These are phyloP conservation scores for Salix suchowensis DNA, from an alignment of 345 rosid species.

Conservation along the genomic window DNA sequence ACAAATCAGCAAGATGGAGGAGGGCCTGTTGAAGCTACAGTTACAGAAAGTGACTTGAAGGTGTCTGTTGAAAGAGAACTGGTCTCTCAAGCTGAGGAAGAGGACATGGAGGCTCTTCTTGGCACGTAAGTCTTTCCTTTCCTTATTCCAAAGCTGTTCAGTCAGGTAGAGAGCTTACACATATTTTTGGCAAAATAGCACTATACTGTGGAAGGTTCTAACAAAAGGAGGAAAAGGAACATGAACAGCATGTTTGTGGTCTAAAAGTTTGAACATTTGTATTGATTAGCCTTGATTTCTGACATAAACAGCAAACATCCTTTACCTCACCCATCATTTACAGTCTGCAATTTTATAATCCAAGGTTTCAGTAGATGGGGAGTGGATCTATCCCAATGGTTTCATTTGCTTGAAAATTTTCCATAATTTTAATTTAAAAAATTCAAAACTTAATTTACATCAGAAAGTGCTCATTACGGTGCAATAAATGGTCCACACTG, in stretches of 20 bases:
- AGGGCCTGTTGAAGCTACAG: slow-evolving; percentile 62
- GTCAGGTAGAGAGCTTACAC: not conserved
- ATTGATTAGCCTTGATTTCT: not conserved
- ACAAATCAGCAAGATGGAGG: slow-evolving; percentile 42
- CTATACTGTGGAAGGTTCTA: not conserved
- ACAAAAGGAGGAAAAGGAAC: not conserved
- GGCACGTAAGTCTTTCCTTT: slow-evolving; percentile 64
- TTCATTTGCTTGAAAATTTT: not conserved
- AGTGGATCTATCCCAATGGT: not conserved
- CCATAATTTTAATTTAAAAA: not conserved
- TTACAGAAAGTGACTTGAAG: slow-evolving; percentile 65
- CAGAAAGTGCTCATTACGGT: not conserved
- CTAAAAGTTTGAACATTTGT: not conserved
- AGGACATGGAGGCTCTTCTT: slow-evolving; percentile 96
- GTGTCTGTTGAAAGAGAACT: slow-evolving; percentile 92
- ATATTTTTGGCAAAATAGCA: not conserved
- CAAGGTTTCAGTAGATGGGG: not conserved
- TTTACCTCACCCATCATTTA: not conserved
- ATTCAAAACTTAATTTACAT: not conserved
- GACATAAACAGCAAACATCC: not conserved
- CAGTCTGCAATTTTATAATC: not conserved
- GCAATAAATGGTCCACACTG: not conserved
- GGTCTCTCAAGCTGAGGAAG: slow-evolving; percentile 98
- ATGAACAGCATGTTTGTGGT: not conserved
- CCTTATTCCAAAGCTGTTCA: not conserved